Base-by-base conservation (phyloP, 2,329 filamentous ascomycete species). In the Scleromitrula shiraiana region DNA sequence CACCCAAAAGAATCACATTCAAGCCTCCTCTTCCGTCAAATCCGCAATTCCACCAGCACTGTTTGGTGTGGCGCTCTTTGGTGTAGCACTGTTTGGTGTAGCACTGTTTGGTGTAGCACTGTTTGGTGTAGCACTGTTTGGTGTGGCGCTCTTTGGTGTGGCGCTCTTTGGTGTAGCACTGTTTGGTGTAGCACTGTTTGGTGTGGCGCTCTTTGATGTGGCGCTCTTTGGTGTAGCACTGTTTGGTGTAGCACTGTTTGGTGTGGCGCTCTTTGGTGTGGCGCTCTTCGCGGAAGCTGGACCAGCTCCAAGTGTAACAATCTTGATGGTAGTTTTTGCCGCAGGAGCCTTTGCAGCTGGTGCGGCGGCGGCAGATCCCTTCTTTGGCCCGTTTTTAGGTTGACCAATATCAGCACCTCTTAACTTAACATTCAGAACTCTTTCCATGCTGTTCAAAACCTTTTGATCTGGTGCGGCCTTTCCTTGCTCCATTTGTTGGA, bases 401-500 rank as follows among this genome's bases (percentile, higher is more conserved):
- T 81, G 75, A 54, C 90, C 91, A 66, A 96, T 93, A 70, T 91
- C 87, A 62, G 73, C 74, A 50, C 93, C 88, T 58, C 90, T 78
- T 63, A 96, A 76, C 73, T 95, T 88, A 62, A 95, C 80, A 62
- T 93, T 91, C 66, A 96, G 80, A 54, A 87, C 81, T 46, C 83
- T 77, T 78, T 95, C 88, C 77, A 95, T 88, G 57, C 76, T 72
- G 51, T 69, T 68, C 49, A 95, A 74, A 46, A 94, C 72, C 74
- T 90, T 89, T 70, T 94, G 89, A 71, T 95, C 89, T 49, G 85
- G 90, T 38, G 77, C 62, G 49, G 82, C 89, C 59, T 73, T 78
- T 59, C 85, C 89, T 57, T 83, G 78, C 81, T 97, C 91, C 63
- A 95, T 89, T 60, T 89, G 83, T 63, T 84, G 85, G 55, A 97